These are phyloP conservation scores for Suillus discolor DNA, from an alignment of 768 basidiomycete species.

Conservation along the genomic window DNA sequence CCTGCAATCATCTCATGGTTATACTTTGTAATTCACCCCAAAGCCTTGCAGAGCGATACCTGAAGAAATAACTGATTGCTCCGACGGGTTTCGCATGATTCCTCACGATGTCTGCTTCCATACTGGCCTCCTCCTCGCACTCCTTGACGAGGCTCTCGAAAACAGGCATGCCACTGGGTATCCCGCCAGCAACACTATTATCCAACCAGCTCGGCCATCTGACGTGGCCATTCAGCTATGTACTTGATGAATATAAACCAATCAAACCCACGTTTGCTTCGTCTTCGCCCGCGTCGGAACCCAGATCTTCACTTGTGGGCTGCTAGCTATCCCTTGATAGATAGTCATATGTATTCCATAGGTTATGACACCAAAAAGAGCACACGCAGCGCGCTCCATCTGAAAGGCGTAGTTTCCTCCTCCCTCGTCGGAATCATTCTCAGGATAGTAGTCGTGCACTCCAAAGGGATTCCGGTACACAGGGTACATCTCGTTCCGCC, in stretches of 20 bases:
- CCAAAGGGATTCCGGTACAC: constrained; percentile 74
- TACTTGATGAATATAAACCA: neutral
- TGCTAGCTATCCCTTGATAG: constrained; percentile 46
- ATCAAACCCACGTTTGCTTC: constrained; percentile 80
- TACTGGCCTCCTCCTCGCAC: constrained; percentile 90
- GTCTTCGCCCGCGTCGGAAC: constrained; percentile 82
- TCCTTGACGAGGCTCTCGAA: constrained; percentile 87
- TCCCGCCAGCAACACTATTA: constrained; percentile 92
- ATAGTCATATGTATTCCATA: constrained; percentile 92
- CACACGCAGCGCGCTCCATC: constrained; percentile 88
- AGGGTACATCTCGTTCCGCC: constrained; percentile 86
- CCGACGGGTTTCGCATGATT: constrained; percentile 63
- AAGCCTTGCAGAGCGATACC: constrained; percentile 37
- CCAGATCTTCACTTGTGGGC: constrained; percentile 64
- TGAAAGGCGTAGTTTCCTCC: constrained; percentile 73
- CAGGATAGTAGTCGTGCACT: constrained; percentile 32
- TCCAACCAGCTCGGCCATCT: constrained; percentile 89
- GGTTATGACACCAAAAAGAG: constrained; percentile 87
- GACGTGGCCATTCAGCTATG: constrained; percentile 2
- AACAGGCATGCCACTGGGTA: constrained; percentile 72
- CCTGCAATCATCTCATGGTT: constrained; percentile 56
- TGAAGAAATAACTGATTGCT: constrained; percentile 80
- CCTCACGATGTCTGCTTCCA: constrained; percentile 65
- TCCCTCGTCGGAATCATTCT: constrained; percentile 29
- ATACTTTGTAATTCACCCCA: neutral